Percentiles rank a stretch among this genome's conserved stretches.
These are phyloP conservation scores for Nakazawaea ishiwadae DNA, from an alignment of 805 yeast genomes.

Conservation along the genomic window DNA sequence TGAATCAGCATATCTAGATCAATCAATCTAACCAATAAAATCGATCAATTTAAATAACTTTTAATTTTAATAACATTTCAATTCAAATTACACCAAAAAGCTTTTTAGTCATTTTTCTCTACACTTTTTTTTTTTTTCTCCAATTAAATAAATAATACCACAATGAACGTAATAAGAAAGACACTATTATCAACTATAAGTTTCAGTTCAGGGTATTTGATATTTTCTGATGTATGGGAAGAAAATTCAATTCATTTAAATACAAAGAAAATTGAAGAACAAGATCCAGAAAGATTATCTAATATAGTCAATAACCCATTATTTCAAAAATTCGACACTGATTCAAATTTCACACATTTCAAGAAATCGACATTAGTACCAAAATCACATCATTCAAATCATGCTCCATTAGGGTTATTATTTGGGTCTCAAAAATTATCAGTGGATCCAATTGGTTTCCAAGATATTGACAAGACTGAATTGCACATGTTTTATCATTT, in stretches of 20 bases:
- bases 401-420: conserved; percentile 69
- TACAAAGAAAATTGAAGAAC: conserved; percentile 7
- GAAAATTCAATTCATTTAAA: conserved; percentile 8
- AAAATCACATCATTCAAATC: conserved; percentile 51
- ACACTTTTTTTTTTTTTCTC: no score
- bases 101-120: no score
- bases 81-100: no score
- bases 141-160: no score
- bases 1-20: no score
- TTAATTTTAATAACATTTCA: no score
- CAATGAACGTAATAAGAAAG: conserved; percentile 6
- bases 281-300: neutral
- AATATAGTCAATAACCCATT: neutral
- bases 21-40: no score
- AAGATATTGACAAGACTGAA: conserved; percentile 45
- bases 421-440: conserved; percentile 65
- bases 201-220: conserved; percentile 5
- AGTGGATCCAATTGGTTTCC: conserved; percentile 70
- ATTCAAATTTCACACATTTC: neutral
- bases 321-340: neutral
- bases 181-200: neutral
- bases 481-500: conserved; percentile 65
- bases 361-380: conserved; percentile 45
- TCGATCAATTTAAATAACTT: no score
- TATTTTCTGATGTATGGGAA: conserved; percentile 11